Evolutionary conservation across 1,284 basidiomycete genomes (phyloP), one percentile per base, ranked within the genome.

Genomic region (Microstroma glucosiphilum): DNA sequence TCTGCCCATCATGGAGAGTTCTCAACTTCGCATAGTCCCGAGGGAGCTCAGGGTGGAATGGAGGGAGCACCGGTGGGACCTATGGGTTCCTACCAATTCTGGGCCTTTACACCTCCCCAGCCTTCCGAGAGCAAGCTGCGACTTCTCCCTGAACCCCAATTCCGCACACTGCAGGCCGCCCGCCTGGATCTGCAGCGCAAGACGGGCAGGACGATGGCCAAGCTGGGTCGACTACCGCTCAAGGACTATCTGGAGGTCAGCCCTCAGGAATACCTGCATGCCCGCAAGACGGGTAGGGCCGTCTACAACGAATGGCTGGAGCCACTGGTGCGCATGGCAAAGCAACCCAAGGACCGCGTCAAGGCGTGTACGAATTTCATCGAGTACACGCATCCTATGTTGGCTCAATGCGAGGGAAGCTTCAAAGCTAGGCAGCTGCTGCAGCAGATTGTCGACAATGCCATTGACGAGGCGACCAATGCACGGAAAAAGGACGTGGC

Each of bases 381-480:
- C 4, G 70, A 72, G 49, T 60, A 63, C 48, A 66, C 67, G 12
- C 67, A 67, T 58, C 61, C 66, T 1, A 66, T 69, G 48, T 58
- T 72, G 9, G 69, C 66, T 7, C 69, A 72, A 30, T 72, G 70
- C 57, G 70, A 72, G 56, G 70, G 64, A 15, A 66, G 68, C 51
- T 72, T 69, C 69, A 72, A 72, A 55, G 67, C 70, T 21, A 59
- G 61, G 40, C 68, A 72, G 37, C 58, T 72, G 26, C 65, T 72
- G 30, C 69, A 70, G 62, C 70, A 72, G 60, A 69, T 72, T 46
- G 70, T 72, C 56, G 70, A 72, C 57, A 72, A 72, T 56, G 68
- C 70, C 1, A 72, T 72, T 58, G 70, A 72, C 56, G 70, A 72
- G 40, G 65, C 67, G 12, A 70, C 68, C 19, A 57, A 57, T 13